These are phyloP conservation scores for Extremus antarcticus DNA, from an alignment of 495 filamentous ascomycete genomes.

Conservation along the genomic window DNA sequence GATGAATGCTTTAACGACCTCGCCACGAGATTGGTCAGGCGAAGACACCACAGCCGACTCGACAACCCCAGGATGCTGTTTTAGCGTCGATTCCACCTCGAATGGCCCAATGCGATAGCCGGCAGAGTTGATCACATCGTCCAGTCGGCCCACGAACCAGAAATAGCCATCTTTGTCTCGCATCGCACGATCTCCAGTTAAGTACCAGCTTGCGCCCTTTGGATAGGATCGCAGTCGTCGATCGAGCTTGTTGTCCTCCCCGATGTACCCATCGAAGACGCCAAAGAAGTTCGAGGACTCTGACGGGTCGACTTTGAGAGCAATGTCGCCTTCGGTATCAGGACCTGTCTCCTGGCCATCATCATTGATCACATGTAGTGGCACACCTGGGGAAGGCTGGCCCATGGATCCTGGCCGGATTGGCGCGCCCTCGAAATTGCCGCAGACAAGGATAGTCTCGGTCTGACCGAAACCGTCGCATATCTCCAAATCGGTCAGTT, in stretches of 20 bases:
- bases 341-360: constrained; percentile 2
- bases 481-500: constrained; percentile 14
- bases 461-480: constrained; percentile 20
- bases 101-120: constrained; percentile 21
- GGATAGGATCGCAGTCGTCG: not conserved
- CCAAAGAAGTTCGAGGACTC: constrained; percentile 12
- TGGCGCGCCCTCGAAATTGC: constrained; percentile 11
- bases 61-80: constrained; percentile 18
- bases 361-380: constrained; percentile 11
- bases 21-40: constrained; percentile 14
- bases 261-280: constrained; percentile 18
- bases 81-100: constrained; percentile 21
- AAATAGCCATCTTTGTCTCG: constrained; percentile 21
- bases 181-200: constrained; percentile 17
- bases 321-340: constrained; percentile 19
- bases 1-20: constrained; percentile 21
- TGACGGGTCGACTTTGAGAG: constrained; percentile 6
- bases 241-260: constrained; percentile 10
- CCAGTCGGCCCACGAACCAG: constrained; percentile 20
- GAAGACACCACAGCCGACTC: constrained; percentile 18
- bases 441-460: constrained; percentile 18
- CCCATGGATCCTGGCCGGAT: constrained; percentile 18
- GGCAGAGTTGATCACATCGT: constrained; percentile 20
- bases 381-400: constrained; percentile 15
- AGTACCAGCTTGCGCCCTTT: constrained; percentile 2